Percentiles rank a stretch among this genome's conserved stretches.
Conservation (phyloP, 2,329 filamentous ascomycete genomes). For the Fusarium virguliforme region DNA sequence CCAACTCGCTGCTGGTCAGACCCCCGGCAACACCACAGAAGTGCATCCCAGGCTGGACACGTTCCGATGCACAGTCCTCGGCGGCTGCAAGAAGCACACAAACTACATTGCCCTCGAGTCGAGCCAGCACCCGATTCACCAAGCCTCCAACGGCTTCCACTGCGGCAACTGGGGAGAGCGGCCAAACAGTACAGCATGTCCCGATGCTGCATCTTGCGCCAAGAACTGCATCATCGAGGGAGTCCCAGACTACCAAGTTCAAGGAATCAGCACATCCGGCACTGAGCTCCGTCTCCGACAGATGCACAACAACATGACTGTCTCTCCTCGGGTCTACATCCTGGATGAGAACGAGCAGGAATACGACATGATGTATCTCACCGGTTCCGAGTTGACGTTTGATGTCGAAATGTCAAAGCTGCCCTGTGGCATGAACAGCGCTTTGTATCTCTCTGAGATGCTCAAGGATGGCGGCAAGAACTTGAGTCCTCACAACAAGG, state of each 20-base stretch:
- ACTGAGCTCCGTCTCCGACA: conserved; percentile 52
- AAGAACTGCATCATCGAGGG: conserved; percentile 70
- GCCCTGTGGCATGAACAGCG: conserved; percentile 78
- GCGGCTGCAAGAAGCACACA: conserved; percentile 64
- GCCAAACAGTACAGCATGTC: conserved; percentile 63
- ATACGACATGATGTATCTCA: conserved; percentile 74
- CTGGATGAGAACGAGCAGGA: conserved; percentile 67
- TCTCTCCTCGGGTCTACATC: conserved; percentile 70
- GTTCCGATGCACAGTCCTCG: conserved; percentile 66
- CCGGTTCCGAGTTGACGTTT: conserved; percentile 75
- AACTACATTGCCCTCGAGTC: conserved; percentile 68
- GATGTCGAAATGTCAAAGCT: conserved; percentile 77
- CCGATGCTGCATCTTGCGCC: conserved; percentile 66
- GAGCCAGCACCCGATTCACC: conserved; percentile 63
- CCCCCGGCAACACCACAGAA: conserved; percentile 61
- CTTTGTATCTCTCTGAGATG: conserved; percentile 73
- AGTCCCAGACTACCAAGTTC: conserved; percentile 62
- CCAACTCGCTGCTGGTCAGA: conserved; percentile 53
- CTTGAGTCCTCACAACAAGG: conserved; percentile 63
- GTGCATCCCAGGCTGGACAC: conserved; percentile 68
- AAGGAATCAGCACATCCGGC: conserved; percentile 56
- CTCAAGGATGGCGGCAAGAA: conserved; percentile 73
- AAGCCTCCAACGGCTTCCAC: conserved; percentile 53
- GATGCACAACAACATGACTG: conserved; percentile 25
- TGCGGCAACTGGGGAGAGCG: conserved; percentile 49